These are phyloP conservation scores for Raphidocelis subcapitata DNA, from an alignment of 139 green algal genomes.

Conservation along the genomic window DNA sequence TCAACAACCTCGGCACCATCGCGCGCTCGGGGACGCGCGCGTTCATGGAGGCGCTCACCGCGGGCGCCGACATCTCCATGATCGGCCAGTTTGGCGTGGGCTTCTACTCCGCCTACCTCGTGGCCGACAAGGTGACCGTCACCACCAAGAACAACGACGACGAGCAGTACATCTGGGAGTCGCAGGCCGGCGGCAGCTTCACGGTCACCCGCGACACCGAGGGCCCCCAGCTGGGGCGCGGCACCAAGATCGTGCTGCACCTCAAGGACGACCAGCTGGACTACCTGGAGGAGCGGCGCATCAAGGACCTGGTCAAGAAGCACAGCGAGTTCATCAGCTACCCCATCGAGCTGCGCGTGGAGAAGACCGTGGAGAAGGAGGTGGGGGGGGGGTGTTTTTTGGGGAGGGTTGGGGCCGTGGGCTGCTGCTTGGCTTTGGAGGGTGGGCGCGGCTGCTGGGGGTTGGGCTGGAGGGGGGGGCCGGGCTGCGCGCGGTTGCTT, in stretches of 20 bases:
- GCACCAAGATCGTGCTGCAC: constrained; percentile 96
- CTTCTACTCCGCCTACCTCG: constrained; percentile 99
- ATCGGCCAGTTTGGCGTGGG: constrained; percentile 99
- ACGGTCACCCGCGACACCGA: constrained; percentile 90
- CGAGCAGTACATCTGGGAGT: constrained; percentile 98
- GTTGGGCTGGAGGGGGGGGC: too few relatives aligned
- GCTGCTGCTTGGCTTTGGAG: too few relatives aligned
- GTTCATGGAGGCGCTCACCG: constrained; percentile 99
- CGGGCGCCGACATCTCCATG: constrained; percentile 98
- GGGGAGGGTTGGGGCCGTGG: too few relatives aligned
- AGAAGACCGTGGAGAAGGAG: constrained; percentile 99
- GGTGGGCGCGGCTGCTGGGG: too few relatives aligned
- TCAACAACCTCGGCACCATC: constrained; percentile 99
- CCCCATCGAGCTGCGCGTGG: constrained; percentile 95
- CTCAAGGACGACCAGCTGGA: constrained; percentile 98
- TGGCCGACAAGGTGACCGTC: constrained; percentile 91
- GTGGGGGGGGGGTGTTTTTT: constrained; percentile 38
- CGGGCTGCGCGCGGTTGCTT: too few relatives aligned
- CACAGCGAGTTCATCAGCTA: constrained; percentile 99
- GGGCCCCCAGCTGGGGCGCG: constrained; percentile 85
- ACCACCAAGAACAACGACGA: constrained; percentile 99
- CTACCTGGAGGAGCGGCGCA: constrained; percentile 97
- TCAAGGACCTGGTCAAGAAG: constrained; percentile 99
- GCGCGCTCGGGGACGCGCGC: constrained; percentile 97
- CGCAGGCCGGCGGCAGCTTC: constrained; percentile 98